Evolutionary conservation across 148 eudicot species (phyloP).

Genomic region (Pharnaceum exiguum): DNA sequence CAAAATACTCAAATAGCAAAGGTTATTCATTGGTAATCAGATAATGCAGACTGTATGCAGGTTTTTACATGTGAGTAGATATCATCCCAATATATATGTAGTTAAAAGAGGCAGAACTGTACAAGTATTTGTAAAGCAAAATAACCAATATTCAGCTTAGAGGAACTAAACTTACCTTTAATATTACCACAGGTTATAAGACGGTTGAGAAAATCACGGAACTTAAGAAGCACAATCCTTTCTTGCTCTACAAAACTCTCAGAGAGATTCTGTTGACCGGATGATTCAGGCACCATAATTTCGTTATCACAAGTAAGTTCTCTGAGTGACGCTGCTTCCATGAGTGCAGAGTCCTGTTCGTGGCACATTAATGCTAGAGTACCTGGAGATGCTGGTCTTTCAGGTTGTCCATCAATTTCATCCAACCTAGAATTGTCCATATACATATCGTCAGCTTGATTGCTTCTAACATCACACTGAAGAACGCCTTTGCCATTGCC

Average conservation of each 20-base stretch:
- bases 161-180: slow-evolving; percentile 31
- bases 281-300: slow-evolving; percentile 10
- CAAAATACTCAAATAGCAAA: not conserved
- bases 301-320: slow-evolving; percentile 6
- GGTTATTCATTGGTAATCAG: not conserved
- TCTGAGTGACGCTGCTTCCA: slow-evolving; percentile 27
- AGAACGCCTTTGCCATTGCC: slow-evolving; percentile 3
- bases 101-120: not conserved
- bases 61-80: too few relatives aligned
- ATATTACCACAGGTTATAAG: slow-evolving; percentile 47
- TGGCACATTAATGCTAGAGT: slow-evolving; percentile 68
- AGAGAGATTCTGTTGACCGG: slow-evolving; percentile 9
- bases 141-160: not conserved
- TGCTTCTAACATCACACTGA: slow-evolving; percentile 15
- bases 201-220: slow-evolving; percentile 41
- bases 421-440: slow-evolving; percentile 27
- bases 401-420: slow-evolving; percentile 26
- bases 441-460: slow-evolving; percentile 14
- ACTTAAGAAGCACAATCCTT: slow-evolving; percentile 38
- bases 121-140: too few relatives aligned
- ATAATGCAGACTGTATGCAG: too few relatives aligned
- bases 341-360: slow-evolving; percentile 41
- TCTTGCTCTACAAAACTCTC: slow-evolving; percentile 48
- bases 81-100: not conserved
- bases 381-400: slow-evolving; percentile 56